Base-by-base conservation (phyloP, 1,284 basidiomycete species). In the Cystobasidiaceae sp. region DNA sequence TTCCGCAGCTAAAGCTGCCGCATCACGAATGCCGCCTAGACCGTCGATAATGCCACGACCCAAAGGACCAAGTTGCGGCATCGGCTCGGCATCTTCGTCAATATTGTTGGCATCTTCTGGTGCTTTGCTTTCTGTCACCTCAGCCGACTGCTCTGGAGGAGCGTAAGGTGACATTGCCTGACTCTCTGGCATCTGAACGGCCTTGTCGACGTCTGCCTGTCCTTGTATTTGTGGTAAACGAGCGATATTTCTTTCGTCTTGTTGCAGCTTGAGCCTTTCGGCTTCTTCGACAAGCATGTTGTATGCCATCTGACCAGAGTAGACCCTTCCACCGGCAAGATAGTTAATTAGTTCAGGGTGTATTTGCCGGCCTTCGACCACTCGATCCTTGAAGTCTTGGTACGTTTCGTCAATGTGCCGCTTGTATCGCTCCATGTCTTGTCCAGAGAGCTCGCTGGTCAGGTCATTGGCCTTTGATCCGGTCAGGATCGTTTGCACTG, bases 291-390 rank as follows among this genome's bases (percentile, higher is more conserved):
- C 74, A 52, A 71, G 73, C 33, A 74, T 61, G 23, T 70, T 70
- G 71, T 75, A 79, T 19, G 78, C 78, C 19, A 71, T 71, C 46
- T 78, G 68, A n/a, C 78, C 78, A 0, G 77, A 78, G 71, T 76
- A 76, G n/a, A 79, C 78, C 21, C 78, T 66, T 1, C 78, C 78
- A 15, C 78, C 78, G 0, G 78, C 78, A 21, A 79, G 68, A 7
- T 68, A 66, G 44, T 78, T 75, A 15, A 79, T 73, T 5, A 76
- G 70, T 3, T 77, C 76, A 28, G 69, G 67, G 13, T 74, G 71
- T 28, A 79, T 75, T 7, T 72, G 69, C 30, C 78, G 70, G 3
- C 78, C 78, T 8, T 75, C 72, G 61, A 73, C 74, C 1, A 79
- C 78, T 3, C 72, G 66, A 8, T 54, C 41, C 63, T 74, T 74